Conservation (phyloP, 805 yeast genomes). For the Candida yuanshanica region DNA sequence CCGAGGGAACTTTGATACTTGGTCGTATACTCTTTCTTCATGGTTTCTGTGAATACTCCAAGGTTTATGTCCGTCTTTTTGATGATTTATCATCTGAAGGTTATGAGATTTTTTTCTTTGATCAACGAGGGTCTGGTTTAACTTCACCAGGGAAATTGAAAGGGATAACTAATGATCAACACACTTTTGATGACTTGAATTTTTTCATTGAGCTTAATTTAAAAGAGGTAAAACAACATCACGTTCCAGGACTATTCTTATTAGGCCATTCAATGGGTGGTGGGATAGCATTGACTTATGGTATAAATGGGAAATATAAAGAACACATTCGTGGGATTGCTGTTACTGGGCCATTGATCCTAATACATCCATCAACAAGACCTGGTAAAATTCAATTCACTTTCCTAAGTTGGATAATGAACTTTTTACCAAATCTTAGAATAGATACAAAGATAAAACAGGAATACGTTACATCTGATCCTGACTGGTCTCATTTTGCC, state of each 20-base stretch:
- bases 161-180: conserved; percentile 54
- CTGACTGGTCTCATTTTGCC: conserved; percentile 41
- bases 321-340: conserved; percentile 42
- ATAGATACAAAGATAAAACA: conserved; percentile 49
- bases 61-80: conserved; percentile 43
- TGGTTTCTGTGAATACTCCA: conserved; percentile 62
- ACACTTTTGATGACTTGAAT: conserved; percentile 55
- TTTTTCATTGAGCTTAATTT: conserved; percentile 43
- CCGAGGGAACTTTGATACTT: conserved; percentile 29
- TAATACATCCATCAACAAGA: conserved; percentile 49
- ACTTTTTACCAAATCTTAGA: conserved; percentile 40
- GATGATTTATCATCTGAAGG: conserved; percentile 50
- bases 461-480: conserved; percentile 50
- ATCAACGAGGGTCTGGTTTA: conserved; percentile 72
- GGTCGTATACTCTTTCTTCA: conserved; percentile 61
- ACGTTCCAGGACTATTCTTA: conserved; percentile 38
- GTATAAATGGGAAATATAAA: conserved; percentile 45
- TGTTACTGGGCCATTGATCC: conserved; percentile 55
- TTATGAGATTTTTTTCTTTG: conserved; percentile 62
- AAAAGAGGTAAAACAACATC: conserved; percentile 25
- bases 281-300: conserved; percentile 60
- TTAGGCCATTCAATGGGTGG: conserved; percentile 85
- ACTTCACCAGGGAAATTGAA: conserved; percentile 48
- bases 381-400: conserved; percentile 43
- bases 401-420: conserved; percentile 36